Base-by-base conservation (phyloP, 2,329 filamentous ascomycete species). In the Hymenoscyphus linearis region DNA sequence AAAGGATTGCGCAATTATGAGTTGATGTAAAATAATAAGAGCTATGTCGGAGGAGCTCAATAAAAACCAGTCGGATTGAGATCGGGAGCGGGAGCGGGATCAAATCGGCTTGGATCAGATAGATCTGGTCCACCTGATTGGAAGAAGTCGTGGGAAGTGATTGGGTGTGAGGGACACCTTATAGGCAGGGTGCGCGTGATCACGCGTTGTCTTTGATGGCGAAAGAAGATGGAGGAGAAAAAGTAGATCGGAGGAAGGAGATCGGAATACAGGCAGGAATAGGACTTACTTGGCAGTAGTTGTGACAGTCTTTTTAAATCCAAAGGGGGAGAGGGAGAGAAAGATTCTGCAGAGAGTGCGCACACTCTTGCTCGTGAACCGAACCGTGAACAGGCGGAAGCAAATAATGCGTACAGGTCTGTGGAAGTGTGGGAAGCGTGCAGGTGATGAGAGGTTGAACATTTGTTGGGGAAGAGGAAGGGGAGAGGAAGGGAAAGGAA, bases 351-450 rank as follows among this genome's bases (percentile, higher is more conserved):
- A 50, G 18, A 50, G 44, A 50, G 44, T 50, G 44, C 44, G 44
- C 44, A 18, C 44, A 50, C 55, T 47, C 22, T 26, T 26, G 26
- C 27, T 14, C n/a, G 25, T 7, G 34, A 37, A 40, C 22, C 14
- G 54, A n/a, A 34, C 6, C n/a, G 25, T 7, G 34, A 37, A 40
- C 22, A 25, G 54, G 54, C n/a, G 18, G 54, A 37, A 57, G 55
- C 55, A 57, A 57, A 57, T 40, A 37, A 37, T 27, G 37, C 25
- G 54, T 53, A 27, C 18, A 27, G 55, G 14, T 57, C 55, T 47
- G 55, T 57, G 37, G 16, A 57, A 57, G 55, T 57, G 55, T 57
- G 55, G 55, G 55, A 27, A 27, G 25, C 13, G 50, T 18, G 52
- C 27, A 14, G 52, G 27, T n/a, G 52, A 6, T 34, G 50, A 25